phyloP scores from a whole-genome alignment of 306 rosid species.

The Glycine latifolia region DNA sequence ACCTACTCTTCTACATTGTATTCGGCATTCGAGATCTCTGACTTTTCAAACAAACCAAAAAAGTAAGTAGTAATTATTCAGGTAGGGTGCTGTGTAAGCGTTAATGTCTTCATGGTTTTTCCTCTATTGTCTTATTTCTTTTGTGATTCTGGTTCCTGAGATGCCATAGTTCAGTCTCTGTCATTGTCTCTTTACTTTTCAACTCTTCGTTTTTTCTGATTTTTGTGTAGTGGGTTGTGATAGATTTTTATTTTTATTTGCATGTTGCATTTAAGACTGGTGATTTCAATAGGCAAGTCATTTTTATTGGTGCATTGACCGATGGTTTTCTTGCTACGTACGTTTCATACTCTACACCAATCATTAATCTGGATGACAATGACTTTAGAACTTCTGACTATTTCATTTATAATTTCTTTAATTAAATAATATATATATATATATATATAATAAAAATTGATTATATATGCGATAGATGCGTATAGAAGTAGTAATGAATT shows the following conservation, averaged over 20 bases:
- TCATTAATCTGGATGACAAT: no score
- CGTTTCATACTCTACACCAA: slow-evolving; percentile 35
- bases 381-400: no score
- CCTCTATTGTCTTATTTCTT: background rate
- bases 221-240: slow-evolving; percentile 18
- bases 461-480: no score
- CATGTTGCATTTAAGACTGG: slow-evolving; percentile 97
- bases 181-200: background rate
- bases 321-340: slow-evolving; percentile 98
- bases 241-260: slow-evolving; percentile 24
- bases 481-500: no score
- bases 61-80: background rate
- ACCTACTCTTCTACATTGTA: slow-evolving; percentile 26
- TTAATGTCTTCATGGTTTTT: background rate
- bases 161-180: background rate
- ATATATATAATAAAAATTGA: no score
- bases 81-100: background rate
- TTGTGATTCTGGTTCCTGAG: background rate
- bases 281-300: slow-evolving; percentile 84
- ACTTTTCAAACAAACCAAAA: background rate
- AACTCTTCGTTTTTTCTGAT: background rate
- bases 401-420: no score
- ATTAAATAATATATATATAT: no score
- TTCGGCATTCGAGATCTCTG: slow-evolving; percentile 37
- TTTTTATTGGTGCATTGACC: slow-evolving; percentile 92